Evolutionary conservation across 306 rosid species (phyloP), one percentile per base, ranked within the genome.

Genomic region (Gastrolobium bilobum): DNA sequence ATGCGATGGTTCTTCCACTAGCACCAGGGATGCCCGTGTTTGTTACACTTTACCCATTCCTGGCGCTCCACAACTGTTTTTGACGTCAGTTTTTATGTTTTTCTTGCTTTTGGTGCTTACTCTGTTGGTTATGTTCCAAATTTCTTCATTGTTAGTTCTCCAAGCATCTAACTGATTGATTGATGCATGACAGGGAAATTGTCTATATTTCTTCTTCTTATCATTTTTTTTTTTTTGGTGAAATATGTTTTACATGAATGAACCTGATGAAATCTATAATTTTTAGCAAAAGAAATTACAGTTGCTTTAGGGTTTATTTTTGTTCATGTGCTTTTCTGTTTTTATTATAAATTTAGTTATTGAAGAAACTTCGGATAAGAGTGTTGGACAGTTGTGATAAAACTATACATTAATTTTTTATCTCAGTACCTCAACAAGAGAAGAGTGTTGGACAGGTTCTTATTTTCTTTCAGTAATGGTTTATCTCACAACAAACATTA

Each of bases 1-100:
- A 66, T 66, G 77, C 42, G 75, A 79, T 6, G 72, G 20, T 61
- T 79, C 85, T 46, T 37, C 82, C 31, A 0, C 77, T 33, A 71
- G 85, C 31, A 0, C 77, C 38, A 71, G 85, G 75, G 99, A 91
- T 69, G 90, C 76, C n/a, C 85, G 88, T 13, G 57, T 87, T 62
- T 89, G 97, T 83, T 95, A 89, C 78, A 89, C 91, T 39, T 82
- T 95, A 59, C 99, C 98, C 70, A 50, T 81, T 47, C 85, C 79
- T 14, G 79, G 75, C 53, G 64, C 90, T 81, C 91, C 94, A 39
- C 73, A 85, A 79, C 87, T 95, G 63, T 53, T 80, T 77, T 77
- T 92, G 50, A 90, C 64, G 99, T 92, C 52, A 71, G 90, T 53
- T 82, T 44, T 50, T 43, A n/a, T 35, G 11, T 51, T 61, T 79